These are phyloP conservation scores for Ceriops tagal DNA, from an alignment of 345 rosid genomes.

Conservation along the genomic window DNA sequence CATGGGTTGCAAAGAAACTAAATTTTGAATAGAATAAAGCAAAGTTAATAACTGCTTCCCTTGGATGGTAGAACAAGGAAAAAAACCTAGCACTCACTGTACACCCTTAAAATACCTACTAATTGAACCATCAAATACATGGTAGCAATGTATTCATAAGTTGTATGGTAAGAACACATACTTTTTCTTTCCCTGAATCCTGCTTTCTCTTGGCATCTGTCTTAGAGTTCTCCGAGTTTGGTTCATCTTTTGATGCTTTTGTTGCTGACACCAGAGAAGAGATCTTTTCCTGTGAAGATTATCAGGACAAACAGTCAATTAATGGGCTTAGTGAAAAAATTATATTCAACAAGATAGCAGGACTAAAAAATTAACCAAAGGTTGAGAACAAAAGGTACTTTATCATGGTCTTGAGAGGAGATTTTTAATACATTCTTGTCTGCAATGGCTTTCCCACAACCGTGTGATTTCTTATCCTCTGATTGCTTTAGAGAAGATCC, in stretches of 20 bases:
- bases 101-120: too few relatives aligned
- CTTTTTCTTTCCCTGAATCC: slow-evolving; percentile 50
- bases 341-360: not conserved
- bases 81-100: too few relatives aligned
- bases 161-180: slow-evolving; percentile 21
- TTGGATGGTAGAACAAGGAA: too few relatives aligned
- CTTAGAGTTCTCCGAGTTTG: slow-evolving; percentile 45
- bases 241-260: slow-evolving; percentile 47
- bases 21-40: too few relatives aligned
- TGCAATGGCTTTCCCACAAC: slow-evolving; percentile 40
- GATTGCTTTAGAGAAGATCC: slow-evolving; percentile 41
- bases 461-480: slow-evolving; percentile 51
- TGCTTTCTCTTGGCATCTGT: slow-evolving; percentile 57
- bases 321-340: not conserved
- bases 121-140: too few relatives aligned
- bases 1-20: too few relatives aligned
- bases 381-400: slow-evolving; percentile 31
- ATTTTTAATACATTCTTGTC: slow-evolving; percentile 42
- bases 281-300: slow-evolving; percentile 40
- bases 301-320: not conserved
- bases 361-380: slow-evolving; percentile 5
- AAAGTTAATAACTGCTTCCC: too few relatives aligned
- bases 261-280: slow-evolving; percentile 50
- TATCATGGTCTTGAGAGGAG: slow-evolving; percentile 47
- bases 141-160: not conserved